Conservation (phyloP, 2,329 filamentous ascomycete genomes). For the Colletotrichum gloeosporioides region DNA sequence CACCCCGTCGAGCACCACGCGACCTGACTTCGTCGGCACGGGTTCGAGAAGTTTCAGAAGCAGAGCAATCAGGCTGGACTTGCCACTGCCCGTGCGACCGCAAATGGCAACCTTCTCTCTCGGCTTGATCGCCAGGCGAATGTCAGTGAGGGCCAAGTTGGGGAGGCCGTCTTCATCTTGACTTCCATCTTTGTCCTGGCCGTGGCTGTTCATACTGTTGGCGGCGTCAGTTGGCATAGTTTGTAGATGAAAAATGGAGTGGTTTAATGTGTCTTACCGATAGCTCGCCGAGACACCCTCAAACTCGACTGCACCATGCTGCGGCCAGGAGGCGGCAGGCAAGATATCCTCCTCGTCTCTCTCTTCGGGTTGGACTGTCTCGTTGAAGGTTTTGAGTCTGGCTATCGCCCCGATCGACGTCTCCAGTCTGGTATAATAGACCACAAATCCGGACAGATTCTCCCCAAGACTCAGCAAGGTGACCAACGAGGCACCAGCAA, state of each 20-base stretch:
- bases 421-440: slow-evolving; percentile 32
- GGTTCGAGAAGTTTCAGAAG: slow-evolving; percentile 39
- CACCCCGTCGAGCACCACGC: slow-evolving; percentile 43
- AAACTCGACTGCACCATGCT: slow-evolving; percentile 20
- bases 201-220: not conserved
- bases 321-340: slow-evolving; percentile 21
- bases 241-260: too few species aligned
- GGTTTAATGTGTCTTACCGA: not conserved
- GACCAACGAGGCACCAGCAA: slow-evolving; percentile 38
- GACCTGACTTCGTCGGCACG: slow-evolving; percentile 1
- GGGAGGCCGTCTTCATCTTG: not conserved
- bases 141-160: slow-evolving; percentile 8
- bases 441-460: slow-evolving; percentile 29
- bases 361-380: slow-evolving; percentile 19
- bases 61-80: slow-evolving; percentile 38
- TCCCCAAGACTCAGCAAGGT: slow-evolving; percentile 7
- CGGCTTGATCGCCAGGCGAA: slow-evolving; percentile 10
- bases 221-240: not conserved
- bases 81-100: slow-evolving; percentile 35
- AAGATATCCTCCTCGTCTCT: not conserved
- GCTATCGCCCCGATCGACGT: slow-evolving; percentile 26
- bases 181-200: not conserved
- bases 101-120: slow-evolving; percentile 28
- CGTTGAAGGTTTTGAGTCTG: slow-evolving; percentile 24
- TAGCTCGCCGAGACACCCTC: slow-evolving; percentile 23